Evolutionary conservation across 1,284 basidiomycete species (phyloP).

Genomic region (Microbotryum lychnidis-dioicae): DNA sequence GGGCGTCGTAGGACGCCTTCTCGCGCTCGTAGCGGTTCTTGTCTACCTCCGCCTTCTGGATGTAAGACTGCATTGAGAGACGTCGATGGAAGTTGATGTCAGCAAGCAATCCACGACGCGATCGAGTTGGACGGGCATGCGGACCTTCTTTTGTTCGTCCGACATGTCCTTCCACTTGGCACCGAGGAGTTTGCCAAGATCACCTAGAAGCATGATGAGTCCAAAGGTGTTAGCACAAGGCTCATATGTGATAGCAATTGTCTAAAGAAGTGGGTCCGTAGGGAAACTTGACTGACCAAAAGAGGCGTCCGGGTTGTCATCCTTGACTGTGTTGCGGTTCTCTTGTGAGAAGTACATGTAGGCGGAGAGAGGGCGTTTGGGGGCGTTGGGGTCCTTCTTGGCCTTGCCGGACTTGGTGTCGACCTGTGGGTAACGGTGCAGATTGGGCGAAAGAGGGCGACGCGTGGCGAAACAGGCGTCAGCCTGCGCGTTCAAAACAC

Average conservation of each 20-base stretch:
- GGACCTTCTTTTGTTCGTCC: conserved; percentile 74
- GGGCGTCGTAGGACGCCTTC: conserved; percentile 59
- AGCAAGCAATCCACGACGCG: neutral
- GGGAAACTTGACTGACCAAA: conserved; percentile 57
- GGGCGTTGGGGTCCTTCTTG: conserved; percentile 73
- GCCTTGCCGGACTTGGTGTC: conserved; percentile 43
- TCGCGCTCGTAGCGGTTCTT: conserved; percentile 68
- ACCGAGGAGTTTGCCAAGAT: conserved; percentile 77
- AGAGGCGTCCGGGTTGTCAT: conserved; percentile 85
- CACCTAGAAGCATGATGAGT: conserved; percentile 46
- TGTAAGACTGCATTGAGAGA: conserved; percentile 64
- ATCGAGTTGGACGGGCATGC: conserved; percentile 21
- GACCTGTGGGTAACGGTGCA: conserved; percentile 1
- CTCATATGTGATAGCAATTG: neutral
- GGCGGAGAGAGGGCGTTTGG: conserved; percentile 83
- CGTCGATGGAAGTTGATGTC: neutral
- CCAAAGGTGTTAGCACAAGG: conserved; percentile 6
- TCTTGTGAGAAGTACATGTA: conserved; percentile 99
- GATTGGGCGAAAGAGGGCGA: neutral
- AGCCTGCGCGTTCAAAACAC: conserved; percentile 11
- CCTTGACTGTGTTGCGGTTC: conserved; percentile 88
- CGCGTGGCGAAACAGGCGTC: conserved; percentile 8
- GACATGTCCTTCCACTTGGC: conserved; percentile 83
- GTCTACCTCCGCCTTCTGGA: conserved; percentile 75
- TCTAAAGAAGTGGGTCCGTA: neutral